Percentiles rank a stretch among this genome's conserved stretches.
phyloP scores from a whole-genome alignment of 192 early-diverging fungal species.

The Entomortierella lignicola region DNA sequence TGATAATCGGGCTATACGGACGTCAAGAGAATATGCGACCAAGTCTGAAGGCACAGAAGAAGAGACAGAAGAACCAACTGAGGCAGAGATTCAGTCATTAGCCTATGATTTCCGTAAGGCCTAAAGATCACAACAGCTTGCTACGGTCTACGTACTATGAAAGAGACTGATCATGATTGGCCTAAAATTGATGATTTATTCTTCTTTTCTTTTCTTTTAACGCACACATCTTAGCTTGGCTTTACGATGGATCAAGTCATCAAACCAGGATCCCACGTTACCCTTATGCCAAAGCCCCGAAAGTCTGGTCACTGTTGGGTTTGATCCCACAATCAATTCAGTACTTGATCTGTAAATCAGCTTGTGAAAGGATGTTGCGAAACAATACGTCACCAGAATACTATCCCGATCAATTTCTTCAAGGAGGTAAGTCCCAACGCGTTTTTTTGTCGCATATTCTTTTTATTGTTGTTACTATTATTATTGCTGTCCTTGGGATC shows the following conservation, averaged over 20 bases:
- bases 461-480: background rate
- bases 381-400: constrained; percentile 57
- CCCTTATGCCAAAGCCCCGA: constrained; percentile 56
- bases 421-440: constrained; percentile 48
- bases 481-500: background rate
- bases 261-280: constrained; percentile 56
- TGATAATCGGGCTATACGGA: background rate
- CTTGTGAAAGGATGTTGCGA: constrained; percentile 56
- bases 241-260: constrained; percentile 34
- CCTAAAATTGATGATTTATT: background rate
- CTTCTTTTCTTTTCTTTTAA: background rate
- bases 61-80: constrained; percentile 10
- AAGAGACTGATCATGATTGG: no score
- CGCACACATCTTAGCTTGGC: constrained; percentile 25
- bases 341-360: constrained; percentile 53
- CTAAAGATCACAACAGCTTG: no score
- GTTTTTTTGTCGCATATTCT: background rate
- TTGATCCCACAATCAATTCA: constrained; percentile 54
- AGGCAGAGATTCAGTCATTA: constrained; percentile 21
- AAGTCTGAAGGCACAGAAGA: background rate
- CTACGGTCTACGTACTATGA: no score
- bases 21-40: background rate
- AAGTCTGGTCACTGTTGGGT: constrained; percentile 53
- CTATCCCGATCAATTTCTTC: constrained; percentile 63
- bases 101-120: constrained; percentile 48